These are phyloP conservation scores for Skeletonema costatum DNA, from an alignment of 108 stramenopile genomes.

Conservation along the genomic window DNA sequence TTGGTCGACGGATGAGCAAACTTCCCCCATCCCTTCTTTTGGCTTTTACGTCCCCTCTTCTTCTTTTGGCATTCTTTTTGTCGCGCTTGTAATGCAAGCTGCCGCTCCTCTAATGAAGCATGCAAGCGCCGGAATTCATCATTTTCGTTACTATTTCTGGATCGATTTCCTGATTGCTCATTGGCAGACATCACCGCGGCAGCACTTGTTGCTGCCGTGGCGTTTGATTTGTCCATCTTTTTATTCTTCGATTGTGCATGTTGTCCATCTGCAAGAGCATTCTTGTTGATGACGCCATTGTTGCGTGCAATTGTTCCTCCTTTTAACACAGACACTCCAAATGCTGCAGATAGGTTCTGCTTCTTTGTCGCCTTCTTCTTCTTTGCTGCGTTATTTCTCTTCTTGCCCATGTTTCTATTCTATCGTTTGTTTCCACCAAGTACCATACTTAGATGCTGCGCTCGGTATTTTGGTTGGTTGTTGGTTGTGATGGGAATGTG, in stretches of 20 bases:
- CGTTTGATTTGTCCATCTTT: neutral
- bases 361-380: conserved; percentile 43
- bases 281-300: conserved; percentile 29
- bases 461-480: neutral
- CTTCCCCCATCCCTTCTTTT: conserved; percentile 31
- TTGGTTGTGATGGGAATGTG: too few species aligned
- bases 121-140: conserved; percentile 41
- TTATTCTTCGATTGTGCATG: conserved; percentile 2
- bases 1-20: conserved; percentile 14
- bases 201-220: neutral
- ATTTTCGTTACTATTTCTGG: conserved; percentile 10
- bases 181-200: neutral
- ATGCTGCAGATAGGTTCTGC: conserved; percentile 36
- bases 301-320: conserved; percentile 48
- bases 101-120: conserved; percentile 47
- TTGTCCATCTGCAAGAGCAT: neutral
- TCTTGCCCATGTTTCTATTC: conserved; percentile 38
- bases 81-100: conserved; percentile 32
- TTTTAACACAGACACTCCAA: conserved; percentile 42
- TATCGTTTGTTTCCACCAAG: neutral
- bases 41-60: conserved; percentile 20
- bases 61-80: conserved; percentile 22
- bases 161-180: neutral
- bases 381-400: conserved; percentile 35
- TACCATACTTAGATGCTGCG: neutral